phyloP scores from a whole-genome alignment of 768 basidiomycete genomes.

The Naganishia vishniacii region DNA sequence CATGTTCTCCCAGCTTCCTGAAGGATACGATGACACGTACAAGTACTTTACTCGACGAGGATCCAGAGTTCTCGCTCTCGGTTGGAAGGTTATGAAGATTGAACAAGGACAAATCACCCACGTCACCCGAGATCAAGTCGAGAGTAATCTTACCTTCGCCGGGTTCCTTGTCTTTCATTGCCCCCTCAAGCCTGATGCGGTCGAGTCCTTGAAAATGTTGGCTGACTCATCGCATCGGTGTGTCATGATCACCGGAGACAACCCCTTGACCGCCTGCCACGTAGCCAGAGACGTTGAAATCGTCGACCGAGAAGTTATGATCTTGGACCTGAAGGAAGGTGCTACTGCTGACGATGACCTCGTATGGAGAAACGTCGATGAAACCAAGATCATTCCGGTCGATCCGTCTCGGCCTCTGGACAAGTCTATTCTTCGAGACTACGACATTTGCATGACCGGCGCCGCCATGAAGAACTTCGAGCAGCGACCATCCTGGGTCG shows the following conservation, averaged over 20 bases:
- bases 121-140: conserved; percentile 71
- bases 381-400: conserved; percentile 78
- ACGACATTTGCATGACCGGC: conserved; percentile 96
- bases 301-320: conserved; percentile 87
- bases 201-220: conserved; percentile 85
- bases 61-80: conserved; percentile 86
- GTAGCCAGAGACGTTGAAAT: conserved; percentile 96
- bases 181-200: conserved; percentile 87
- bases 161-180: conserved; percentile 99
- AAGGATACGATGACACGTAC: conserved; percentile 84
- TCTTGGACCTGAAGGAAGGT: conserved; percentile 82
- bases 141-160: conserved; percentile 72
- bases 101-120: conserved; percentile 78
- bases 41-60: conserved; percentile 91
- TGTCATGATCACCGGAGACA: conserved; percentile 99
- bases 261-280: conserved; percentile 92
- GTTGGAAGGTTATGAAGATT: conserved; percentile 77
- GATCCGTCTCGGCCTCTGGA: conserved; percentile 75
- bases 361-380: conserved; percentile 89
- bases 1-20: conserved; percentile 72
- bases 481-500: conserved; percentile 60
- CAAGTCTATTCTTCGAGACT: conserved; percentile 66
- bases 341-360: conserved; percentile 67
- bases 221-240: conserved; percentile 95
- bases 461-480: conserved; percentile 85